Evolutionary conservation across 306 rosid species (phyloP).

Genomic region (Cucurbita maxima): DNA sequence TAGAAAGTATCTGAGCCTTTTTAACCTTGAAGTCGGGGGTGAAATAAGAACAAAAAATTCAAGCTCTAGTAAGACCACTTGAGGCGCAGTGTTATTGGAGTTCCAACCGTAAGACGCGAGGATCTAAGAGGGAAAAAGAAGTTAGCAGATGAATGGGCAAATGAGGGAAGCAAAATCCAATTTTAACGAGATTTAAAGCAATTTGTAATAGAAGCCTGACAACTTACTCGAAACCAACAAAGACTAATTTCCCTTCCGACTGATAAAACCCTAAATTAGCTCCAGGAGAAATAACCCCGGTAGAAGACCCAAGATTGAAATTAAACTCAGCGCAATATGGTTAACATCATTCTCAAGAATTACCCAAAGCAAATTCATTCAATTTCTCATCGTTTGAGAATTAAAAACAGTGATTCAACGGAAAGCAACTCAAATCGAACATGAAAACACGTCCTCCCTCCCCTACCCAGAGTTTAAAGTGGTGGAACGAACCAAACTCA

Average conservation of each 20-base stretch:
- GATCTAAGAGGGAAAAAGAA: not conserved
- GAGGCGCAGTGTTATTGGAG: not conserved
- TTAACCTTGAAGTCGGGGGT: not conserved
- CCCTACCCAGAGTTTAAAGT: not conserved
- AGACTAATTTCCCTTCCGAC: not conserved
- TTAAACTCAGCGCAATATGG: not conserved
- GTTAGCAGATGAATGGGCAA: not conserved
- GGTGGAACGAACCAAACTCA: not conserved
- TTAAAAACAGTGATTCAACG: constrained; percentile 10
- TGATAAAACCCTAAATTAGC: not conserved
- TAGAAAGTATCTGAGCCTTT: not conserved
- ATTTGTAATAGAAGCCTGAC: not conserved
- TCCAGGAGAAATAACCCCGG: not conserved
- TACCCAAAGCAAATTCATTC: constrained; percentile 1
- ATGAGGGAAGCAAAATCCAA: not conserved
- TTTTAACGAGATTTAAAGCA: not conserved
- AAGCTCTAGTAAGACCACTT: not conserved
- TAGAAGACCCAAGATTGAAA: not conserved
- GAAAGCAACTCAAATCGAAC: constrained; percentile 8
- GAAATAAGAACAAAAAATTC: not conserved
- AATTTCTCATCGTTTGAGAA: not conserved
- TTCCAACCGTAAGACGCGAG: not conserved
- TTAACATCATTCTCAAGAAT: not conserved
- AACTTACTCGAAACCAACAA: not conserved
- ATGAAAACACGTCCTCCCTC: not conserved